Percentiles rank a stretch among this genome's conserved stretches.
Evolutionary conservation across 129 eudicot genomes (phyloP).

Genomic region (Rutidosis leptorrhynchoides): DNA sequence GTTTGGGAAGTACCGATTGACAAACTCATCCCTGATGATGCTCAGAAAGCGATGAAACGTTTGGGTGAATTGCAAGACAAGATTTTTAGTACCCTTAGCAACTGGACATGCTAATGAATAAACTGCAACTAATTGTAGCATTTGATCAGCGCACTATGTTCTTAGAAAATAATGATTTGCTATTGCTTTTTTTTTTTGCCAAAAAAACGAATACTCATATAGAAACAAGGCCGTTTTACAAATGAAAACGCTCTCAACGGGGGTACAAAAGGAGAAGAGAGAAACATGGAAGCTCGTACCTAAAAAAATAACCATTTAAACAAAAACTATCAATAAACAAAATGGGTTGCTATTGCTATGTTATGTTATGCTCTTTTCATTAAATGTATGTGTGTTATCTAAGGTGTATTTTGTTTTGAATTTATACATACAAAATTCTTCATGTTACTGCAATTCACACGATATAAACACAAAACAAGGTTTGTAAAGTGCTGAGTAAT

Average conservation of each 20-base stretch:
- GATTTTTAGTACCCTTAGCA: background rate
- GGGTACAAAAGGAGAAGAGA: no score
- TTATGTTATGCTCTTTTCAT: background rate
- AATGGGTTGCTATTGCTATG: background rate
- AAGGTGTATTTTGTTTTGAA: no score
- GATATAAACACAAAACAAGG: no score
- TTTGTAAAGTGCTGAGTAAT: background rate
- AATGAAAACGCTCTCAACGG: no score
- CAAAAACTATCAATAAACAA: no score
- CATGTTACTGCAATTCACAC: no score
- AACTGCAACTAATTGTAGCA: background rate
- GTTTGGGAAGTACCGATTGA: background rate
- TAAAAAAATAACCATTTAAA: no score
- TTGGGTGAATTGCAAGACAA: background rate
- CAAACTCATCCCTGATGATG: conserved; percentile 1
- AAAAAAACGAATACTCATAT: no score
- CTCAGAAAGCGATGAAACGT: background rate
- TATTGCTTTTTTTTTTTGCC: no score
- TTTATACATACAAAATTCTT: no score
- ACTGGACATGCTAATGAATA: background rate
- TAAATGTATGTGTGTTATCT: background rate
- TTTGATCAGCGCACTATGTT: background rate
- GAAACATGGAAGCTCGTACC: no score
- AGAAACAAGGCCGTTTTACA: no score
- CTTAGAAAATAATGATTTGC: background rate